phyloP scores from a whole-genome alignment of 2,329 filamentous ascomycete species.

The Trichoderma sp. region DNA sequence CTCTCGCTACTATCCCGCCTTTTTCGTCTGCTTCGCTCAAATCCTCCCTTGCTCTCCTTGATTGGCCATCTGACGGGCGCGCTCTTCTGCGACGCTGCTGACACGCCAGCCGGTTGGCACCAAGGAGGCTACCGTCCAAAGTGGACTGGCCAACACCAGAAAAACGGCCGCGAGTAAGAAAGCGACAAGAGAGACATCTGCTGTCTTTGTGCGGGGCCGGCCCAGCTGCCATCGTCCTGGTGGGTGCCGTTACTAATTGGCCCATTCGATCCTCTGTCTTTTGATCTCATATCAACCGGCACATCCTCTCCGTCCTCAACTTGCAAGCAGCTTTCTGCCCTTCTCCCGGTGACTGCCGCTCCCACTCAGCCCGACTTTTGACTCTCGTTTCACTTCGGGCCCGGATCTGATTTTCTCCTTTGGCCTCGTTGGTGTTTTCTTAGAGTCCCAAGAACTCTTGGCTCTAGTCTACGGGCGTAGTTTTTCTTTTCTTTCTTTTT shows the following conservation, averaged over 20 bases:
- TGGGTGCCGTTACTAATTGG: constrained; percentile 14
- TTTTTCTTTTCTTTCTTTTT: background rate
- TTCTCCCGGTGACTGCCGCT: constrained; percentile 14
- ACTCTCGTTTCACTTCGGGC: constrained; percentile 12
- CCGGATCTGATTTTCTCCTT: background rate
- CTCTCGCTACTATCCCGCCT: background rate
- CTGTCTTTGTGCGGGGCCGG: constrained; percentile 23
- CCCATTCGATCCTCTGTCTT: constrained; percentile 7
- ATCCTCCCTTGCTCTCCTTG: background rate
- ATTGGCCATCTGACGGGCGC: constrained; percentile 6
- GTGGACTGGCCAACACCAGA: constrained; percentile 19
- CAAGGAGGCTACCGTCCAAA: constrained; percentile 16
- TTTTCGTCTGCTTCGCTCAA: background rate
- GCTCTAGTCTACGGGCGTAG: background rate
- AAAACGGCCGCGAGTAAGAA: constrained; percentile 25
- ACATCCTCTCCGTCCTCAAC: constrained; percentile 13
- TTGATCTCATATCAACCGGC: constrained; percentile 21
- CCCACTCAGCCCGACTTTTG: background rate
- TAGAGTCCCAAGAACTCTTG: background rate
- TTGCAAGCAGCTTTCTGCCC: background rate
- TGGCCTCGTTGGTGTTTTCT: background rate
- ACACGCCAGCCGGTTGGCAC: constrained; percentile 19
- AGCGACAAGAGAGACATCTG: constrained; percentile 25
- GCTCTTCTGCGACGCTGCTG: constrained; percentile 19
- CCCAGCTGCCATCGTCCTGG: constrained; percentile 15